Evolutionary conservation across 306 rosid species (phyloP).

Genomic region (Dicorynia guianensis): DNA sequence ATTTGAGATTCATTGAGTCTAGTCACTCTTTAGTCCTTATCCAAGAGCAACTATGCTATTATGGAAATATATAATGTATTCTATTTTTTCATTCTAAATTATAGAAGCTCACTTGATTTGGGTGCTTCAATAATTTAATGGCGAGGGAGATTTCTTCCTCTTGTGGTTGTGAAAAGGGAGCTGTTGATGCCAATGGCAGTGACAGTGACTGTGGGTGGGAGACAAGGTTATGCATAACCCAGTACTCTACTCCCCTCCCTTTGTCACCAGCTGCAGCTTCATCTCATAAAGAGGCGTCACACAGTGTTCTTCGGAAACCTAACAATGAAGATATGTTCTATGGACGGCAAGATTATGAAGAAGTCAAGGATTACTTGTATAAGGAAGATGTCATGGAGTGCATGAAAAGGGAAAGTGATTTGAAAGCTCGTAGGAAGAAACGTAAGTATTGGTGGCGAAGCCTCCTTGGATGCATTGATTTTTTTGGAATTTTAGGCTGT

Average conservation of each 20-base stretch:
- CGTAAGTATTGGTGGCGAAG: neutral
- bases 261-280: neutral
- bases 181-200: too few relatives aligned
- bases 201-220: too few relatives aligned
- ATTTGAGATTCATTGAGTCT: too few relatives aligned
- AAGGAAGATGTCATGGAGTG: conserved; percentile 47
- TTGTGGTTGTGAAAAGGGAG: conserved; percentile 11
- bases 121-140: neutral
- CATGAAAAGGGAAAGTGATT: conserved; percentile 38
- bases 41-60: too few relatives aligned
- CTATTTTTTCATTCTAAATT: neutral
- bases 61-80: too few relatives aligned
- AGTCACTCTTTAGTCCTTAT: too few relatives aligned
- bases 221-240: conserved; percentile 6
- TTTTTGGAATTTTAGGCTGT: conserved; percentile 30
- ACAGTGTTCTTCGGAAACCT: neutral
- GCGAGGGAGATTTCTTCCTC: neutral
- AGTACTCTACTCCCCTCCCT: neutral
- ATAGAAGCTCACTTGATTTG: neutral
- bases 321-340: conserved; percentile 38
- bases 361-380: conserved; percentile 19
- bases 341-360: conserved; percentile 46
- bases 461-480: conserved; percentile 35
- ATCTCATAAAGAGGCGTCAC: neutral
- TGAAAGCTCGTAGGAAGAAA: conserved; percentile 22